Percentiles rank a stretch among this genome's conserved stretches.
These are phyloP conservation scores for Nitzschia palea DNA, from an alignment of 108 stramenopile genomes.

Conservation along the genomic window DNA sequence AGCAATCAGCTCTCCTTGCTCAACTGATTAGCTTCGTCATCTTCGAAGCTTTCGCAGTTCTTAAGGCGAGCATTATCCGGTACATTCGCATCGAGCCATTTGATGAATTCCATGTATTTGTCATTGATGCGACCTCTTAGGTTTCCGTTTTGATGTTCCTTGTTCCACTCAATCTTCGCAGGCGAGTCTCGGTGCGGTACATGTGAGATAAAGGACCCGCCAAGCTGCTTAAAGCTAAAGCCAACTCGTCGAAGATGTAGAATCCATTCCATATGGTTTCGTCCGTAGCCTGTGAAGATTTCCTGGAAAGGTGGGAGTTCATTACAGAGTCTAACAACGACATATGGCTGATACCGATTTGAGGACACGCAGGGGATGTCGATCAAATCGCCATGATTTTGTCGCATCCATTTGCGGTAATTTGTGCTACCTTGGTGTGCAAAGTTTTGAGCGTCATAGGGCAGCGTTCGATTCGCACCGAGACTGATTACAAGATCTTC, in stretches of 20 bases:
- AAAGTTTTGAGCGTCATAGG: slow-evolving; percentile 66
- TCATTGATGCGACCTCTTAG: slow-evolving; percentile 58
- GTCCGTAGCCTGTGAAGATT: slow-evolving; percentile 66
- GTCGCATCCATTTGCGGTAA: slow-evolving; percentile 50
- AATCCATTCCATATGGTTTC: slow-evolving; percentile 75
- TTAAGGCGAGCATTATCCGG: slow-evolving; percentile 43
- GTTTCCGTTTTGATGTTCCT: background rate
- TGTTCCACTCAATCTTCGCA: background rate
- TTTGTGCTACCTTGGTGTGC: slow-evolving; percentile 74
- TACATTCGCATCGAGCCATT: slow-evolving; percentile 51
- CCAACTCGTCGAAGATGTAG: slow-evolving; percentile 62
- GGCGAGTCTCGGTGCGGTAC: slow-evolving; percentile 49
- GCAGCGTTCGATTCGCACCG: slow-evolving; percentile 20
- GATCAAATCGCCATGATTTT: slow-evolving; percentile 32
- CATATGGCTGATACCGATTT: slow-evolving; percentile 79
- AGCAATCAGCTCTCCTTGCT: no score
- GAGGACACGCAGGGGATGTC: slow-evolving; percentile 65
- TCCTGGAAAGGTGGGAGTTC: slow-evolving; percentile 74
- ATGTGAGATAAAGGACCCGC: slow-evolving; percentile 63
- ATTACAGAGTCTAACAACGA: slow-evolving; percentile 63
- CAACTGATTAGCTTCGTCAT: slow-evolving; percentile 50
- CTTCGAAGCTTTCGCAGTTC: slow-evolving; percentile 47
- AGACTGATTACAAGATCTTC: slow-evolving; percentile 20
- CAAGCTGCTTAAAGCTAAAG: slow-evolving; percentile 60
- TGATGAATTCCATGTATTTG: slow-evolving; percentile 56